Percentiles rank a stretch among this genome's conserved stretches.
Conservation (phyloP, 108 stramenopile genomes). For the Cylindrotheca closterium region DNA sequence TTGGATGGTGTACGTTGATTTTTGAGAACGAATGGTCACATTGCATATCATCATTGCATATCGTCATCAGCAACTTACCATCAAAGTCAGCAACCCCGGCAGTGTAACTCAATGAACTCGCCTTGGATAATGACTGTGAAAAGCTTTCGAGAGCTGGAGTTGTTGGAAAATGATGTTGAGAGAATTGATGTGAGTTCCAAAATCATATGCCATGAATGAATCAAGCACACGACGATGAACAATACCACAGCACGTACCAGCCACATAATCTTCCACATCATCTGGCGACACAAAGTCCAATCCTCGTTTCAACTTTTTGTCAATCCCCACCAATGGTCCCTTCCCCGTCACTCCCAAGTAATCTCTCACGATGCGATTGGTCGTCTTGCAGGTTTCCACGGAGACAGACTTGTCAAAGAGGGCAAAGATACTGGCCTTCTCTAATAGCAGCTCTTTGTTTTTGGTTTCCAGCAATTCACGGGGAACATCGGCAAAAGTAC, state of each 20-base stretch:
- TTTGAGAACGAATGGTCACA: no score
- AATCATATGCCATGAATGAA: neutral
- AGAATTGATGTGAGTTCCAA: neutral
- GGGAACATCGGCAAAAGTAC: slow-evolving; percentile 82
- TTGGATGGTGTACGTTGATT: no score
- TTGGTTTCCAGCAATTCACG: slow-evolving; percentile 72
- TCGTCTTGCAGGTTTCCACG: slow-evolving; percentile 65
- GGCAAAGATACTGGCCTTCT: slow-evolving; percentile 75
- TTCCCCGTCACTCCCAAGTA: slow-evolving; percentile 78
- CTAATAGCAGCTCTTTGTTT: slow-evolving; percentile 75
- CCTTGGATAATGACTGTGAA: slow-evolving; percentile 54
- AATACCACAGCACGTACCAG: slow-evolving; percentile 29
- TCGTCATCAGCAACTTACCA: slow-evolving; percentile 10
- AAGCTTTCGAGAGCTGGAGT: slow-evolving; percentile 48
- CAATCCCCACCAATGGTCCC: slow-evolving; percentile 66
- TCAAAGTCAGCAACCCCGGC: slow-evolving; percentile 73
- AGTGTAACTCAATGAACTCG: slow-evolving; percentile 59
- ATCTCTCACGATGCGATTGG: slow-evolving; percentile 64
- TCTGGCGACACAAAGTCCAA: slow-evolving; percentile 53
- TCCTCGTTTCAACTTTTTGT: slow-evolving; percentile 53
- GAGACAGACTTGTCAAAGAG: slow-evolving; percentile 77
- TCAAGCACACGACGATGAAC: neutral
- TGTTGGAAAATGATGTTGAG: neutral
- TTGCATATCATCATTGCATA: no score
- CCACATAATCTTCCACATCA: slow-evolving; percentile 54